These are phyloP conservation scores for Mycena venus DNA, from an alignment of 768 basidiomycete species.

Conservation along the genomic window DNA sequence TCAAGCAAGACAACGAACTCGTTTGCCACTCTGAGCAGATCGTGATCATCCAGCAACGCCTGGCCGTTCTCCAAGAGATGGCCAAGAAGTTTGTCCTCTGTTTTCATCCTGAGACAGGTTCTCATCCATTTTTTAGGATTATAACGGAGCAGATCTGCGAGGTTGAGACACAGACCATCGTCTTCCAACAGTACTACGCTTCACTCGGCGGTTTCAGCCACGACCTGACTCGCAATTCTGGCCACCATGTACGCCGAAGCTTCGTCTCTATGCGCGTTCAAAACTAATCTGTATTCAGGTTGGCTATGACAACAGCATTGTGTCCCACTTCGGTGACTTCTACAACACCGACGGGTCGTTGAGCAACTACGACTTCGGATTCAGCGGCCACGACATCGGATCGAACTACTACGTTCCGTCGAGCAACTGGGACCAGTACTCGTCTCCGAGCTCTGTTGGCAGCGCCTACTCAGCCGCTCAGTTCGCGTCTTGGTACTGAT, in stretches of 20 bases:
- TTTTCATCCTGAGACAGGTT: too few species aligned
- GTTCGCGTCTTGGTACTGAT: constrained; percentile 22
- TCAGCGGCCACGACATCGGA: constrained; percentile 49
- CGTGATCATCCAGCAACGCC: constrained; percentile 60
- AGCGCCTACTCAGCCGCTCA: constrained; percentile 37
- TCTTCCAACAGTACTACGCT: too few species aligned
- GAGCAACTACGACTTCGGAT: constrained; percentile 47
- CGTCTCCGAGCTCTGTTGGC: constrained; percentile 40
- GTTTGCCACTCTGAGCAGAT: constrained; percentile 49
- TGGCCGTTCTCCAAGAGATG: too few species aligned
- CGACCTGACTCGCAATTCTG: constrained; percentile 46
- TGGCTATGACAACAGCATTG: constrained; percentile 49
- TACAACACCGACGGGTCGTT: constrained; percentile 45
- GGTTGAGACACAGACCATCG: too few species aligned
- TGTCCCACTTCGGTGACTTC: constrained; percentile 43
- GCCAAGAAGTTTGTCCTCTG: too few species aligned
- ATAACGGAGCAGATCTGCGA: too few species aligned
- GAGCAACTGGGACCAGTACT: constrained; percentile 44
- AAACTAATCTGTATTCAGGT: constrained; percentile 10
- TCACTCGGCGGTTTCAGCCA: constrained; percentile 30
- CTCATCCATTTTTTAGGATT: too few species aligned
- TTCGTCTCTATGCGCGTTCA: background rate
- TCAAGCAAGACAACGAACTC: constrained; percentile 47
- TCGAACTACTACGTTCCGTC: too few species aligned
- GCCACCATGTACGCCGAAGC: constrained; percentile 29